These are phyloP conservation scores for Neurospora sp. DNA, from an alignment of 495 filamentous ascomycete genomes.

Conservation along the genomic window DNA sequence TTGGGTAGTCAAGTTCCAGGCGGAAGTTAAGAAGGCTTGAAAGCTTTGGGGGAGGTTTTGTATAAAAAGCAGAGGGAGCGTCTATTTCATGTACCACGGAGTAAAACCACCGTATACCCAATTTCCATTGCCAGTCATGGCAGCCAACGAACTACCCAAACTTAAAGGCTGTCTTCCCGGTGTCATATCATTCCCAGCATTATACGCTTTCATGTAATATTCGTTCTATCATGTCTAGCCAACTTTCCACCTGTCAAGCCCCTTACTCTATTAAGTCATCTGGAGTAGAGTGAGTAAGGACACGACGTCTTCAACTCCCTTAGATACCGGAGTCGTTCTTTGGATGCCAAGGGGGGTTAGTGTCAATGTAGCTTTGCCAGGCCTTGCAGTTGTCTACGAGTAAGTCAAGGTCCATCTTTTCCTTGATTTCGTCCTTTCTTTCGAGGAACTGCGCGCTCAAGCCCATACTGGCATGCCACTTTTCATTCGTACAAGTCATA, in stretches of 20 bases:
- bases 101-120: not conserved
- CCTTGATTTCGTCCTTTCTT: constrained; percentile 5
- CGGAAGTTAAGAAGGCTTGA: constrained; percentile 33
- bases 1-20: constrained; percentile 39
- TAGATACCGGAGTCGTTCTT: not conserved
- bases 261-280: not conserved
- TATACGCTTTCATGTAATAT: not conserved
- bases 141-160: not conserved
- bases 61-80: not conserved
- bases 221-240: not conserved
- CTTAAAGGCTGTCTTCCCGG: not conserved
- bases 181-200: not conserved
- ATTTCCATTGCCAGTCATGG: not conserved
- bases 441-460: constrained; percentile 40
- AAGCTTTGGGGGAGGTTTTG: not conserved
- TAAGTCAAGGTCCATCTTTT: constrained; percentile 1
- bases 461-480: constrained; percentile 32
- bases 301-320: not conserved
- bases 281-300: not conserved
- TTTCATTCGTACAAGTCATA: not conserved
- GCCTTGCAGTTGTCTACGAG: constrained; percentile 10
- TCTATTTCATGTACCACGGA: not conserved
- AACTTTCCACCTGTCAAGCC: not conserved
- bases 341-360: not conserved
- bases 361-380: constrained; percentile 5